Conservation (phyloP, 306 rosid genomes). For the Fagus sylvatica region DNA sequence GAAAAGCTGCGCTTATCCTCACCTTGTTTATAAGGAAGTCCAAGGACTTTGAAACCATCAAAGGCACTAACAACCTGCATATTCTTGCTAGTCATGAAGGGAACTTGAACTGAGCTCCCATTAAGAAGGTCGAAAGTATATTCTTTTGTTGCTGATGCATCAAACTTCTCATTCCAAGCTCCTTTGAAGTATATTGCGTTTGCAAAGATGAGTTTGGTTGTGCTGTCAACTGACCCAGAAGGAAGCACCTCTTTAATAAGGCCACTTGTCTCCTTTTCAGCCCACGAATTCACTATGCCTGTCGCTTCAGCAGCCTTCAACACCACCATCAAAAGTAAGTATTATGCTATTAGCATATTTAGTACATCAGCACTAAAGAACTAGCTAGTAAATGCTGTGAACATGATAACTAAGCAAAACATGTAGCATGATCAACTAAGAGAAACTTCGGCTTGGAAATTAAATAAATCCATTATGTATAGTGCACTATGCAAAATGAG, state of each 20-base stretch:
- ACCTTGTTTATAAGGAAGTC: conserved; percentile 65
- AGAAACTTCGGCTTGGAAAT: not conserved
- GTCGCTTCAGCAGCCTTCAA: conserved; percentile 61
- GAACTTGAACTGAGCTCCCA: conserved; percentile 59
- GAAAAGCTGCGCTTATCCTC: conserved; percentile 60
- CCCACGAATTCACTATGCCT: conserved; percentile 71
- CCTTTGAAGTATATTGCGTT: conserved; percentile 89
- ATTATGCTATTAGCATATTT: not conserved
- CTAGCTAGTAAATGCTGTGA: not conserved
- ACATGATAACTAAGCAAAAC: not conserved
- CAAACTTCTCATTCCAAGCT: conserved; percentile 61
- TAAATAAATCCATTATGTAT: not conserved
- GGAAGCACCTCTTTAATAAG: conserved; percentile 71
- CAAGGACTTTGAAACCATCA: conserved; percentile 67
- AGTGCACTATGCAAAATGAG: not conserved
- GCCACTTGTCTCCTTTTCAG: conserved; percentile 67
- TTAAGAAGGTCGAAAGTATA: conserved; percentile 58
- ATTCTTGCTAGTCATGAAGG: conserved; percentile 69
- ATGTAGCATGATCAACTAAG: not conserved
- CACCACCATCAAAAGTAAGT: conserved; percentile 15
- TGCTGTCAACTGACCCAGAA: conserved; percentile 44
- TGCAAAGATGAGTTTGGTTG: conserved; percentile 60
- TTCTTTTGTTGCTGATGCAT: conserved; percentile 54
- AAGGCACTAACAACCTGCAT: conserved; percentile 45
- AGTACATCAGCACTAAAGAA: not conserved